phyloP scores from a whole-genome alignment of 495 filamentous ascomycete species.

The Letharia lupina region DNA sequence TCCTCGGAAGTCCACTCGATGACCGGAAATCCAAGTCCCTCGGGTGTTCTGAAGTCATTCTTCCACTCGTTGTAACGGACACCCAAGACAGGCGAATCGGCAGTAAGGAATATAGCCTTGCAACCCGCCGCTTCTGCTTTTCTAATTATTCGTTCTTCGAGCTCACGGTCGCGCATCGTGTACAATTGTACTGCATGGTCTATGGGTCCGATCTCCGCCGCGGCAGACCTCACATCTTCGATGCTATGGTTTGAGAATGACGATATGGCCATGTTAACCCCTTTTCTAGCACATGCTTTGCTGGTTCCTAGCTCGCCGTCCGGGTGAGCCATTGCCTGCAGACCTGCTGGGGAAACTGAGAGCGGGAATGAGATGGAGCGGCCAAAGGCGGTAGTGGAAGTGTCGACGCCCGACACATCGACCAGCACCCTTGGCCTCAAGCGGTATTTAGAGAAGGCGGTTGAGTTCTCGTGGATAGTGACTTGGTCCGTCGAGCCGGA shows the following conservation, averaged over 20 bases:
- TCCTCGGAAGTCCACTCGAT: slow-evolving; percentile 5
- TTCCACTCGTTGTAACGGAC: slow-evolving; percentile 36
- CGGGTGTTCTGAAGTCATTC: slow-evolving; percentile 33
- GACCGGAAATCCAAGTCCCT: slow-evolving; percentile 33
- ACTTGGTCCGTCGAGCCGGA: slow-evolving; percentile 39
- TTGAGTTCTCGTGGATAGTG: slow-evolving; percentile 39
- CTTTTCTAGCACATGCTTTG: slow-evolving; percentile 33
- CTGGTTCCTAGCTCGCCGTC: slow-evolving; percentile 44
- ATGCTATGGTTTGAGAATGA: slow-evolving; percentile 34
- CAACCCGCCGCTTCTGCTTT: slow-evolving; percentile 25
- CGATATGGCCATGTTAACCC: slow-evolving; percentile 38
- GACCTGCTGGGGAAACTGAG: slow-evolving; percentile 35
- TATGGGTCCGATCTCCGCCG: slow-evolving; percentile 23
- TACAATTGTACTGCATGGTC: slow-evolving; percentile 38
- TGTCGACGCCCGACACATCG: slow-evolving; percentile 41
- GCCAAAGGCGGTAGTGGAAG: slow-evolving; percentile 38
- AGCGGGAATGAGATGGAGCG: slow-evolving; percentile 33
- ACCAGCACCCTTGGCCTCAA: slow-evolving; percentile 43
- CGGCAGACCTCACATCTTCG: slow-evolving; percentile 29
- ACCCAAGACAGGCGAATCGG: slow-evolving; percentile 32
- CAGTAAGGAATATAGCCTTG: slow-evolving; percentile 34
- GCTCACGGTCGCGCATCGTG: slow-evolving; percentile 32
- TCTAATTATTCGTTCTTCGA: slow-evolving; percentile 9
- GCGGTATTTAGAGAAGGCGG: slow-evolving; percentile 39
- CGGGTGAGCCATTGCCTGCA: slow-evolving; percentile 41